These are phyloP conservation scores for Mycena metata DNA, from an alignment of 768 basidiomycete species.

Conservation along the genomic window DNA sequence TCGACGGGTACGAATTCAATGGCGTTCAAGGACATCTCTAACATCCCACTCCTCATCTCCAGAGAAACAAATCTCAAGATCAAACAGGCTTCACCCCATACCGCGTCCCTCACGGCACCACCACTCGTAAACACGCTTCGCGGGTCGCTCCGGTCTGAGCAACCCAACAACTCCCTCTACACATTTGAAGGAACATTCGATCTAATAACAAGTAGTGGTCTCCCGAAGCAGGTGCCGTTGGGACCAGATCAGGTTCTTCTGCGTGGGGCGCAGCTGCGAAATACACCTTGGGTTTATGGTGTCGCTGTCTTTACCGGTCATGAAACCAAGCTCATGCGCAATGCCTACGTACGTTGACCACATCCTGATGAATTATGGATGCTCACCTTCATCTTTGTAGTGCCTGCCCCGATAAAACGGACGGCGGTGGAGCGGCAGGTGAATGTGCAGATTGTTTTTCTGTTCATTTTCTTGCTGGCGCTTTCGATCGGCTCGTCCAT, in stretches of 20 bases:
- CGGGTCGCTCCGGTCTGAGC: conserved; percentile 92
- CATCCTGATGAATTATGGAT: background rate
- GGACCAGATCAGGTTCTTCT: conserved; percentile 96
- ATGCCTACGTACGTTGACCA: conserved; percentile 86
- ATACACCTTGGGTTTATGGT: conserved; percentile 97
- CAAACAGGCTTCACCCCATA: conserved; percentile 93
- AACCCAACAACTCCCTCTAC: conserved; percentile 97
- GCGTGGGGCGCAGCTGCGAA: conserved; percentile 94
- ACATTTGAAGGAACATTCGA: conserved; percentile 92
- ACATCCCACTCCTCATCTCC: conserved; percentile 4
- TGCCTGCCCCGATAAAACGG: conserved; percentile 95
- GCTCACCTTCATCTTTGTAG: conserved; percentile 52
- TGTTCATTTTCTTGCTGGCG: conserved; percentile 89
- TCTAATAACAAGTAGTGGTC: conserved; percentile 65
- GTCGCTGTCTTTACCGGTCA: conserved; percentile 95
- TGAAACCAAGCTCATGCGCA: conserved; percentile 98
- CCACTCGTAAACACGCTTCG: conserved; percentile 77
- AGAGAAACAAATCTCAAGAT: conserved; percentile 99
- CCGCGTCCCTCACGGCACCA: conserved; percentile 83
- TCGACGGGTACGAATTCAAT: conserved; percentile 82
- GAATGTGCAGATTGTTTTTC: conserved; percentile 95
- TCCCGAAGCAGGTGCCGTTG: conserved; percentile 87
- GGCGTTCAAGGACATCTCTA: background rate
- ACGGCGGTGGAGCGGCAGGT: conserved; percentile 97
- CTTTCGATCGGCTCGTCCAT: conserved; percentile 93